Conservation (phyloP, 73 alveolate genomes). For the Stentor coeruleus region DNA sequence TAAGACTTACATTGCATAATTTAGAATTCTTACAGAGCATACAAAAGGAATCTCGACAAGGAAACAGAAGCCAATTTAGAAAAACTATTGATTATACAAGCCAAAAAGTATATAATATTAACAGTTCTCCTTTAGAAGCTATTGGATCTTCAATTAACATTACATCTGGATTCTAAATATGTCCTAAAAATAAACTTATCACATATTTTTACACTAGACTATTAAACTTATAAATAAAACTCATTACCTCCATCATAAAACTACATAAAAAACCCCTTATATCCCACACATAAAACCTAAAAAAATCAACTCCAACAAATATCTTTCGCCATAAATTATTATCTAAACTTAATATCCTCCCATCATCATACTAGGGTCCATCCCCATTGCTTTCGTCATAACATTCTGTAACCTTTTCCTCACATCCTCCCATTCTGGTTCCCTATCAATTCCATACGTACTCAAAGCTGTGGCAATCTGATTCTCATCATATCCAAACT, state of each 20-base stretch:
- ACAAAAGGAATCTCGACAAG: not conserved
- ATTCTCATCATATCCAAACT: conserved; percentile 9
- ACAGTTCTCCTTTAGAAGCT: not conserved
- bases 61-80: not conserved
- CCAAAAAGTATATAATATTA: not conserved
- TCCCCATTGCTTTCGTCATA: conserved; percentile 2
- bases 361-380: conserved; percentile 11
- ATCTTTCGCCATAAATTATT: too few relatives aligned
- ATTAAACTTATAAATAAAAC: too few relatives aligned
- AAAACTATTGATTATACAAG: not conserved
- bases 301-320: too few relatives aligned
- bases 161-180: not conserved
- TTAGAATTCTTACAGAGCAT: not conserved
- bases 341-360: too few relatives aligned
- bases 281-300: too few relatives aligned
- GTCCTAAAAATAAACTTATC: too few relatives aligned
- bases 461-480: not conserved
- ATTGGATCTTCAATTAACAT: not conserved
- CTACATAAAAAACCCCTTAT: too few relatives aligned
- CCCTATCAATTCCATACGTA: conserved; percentile 23
- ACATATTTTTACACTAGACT: too few relatives aligned
- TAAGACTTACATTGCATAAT: not conserved
- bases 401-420: not conserved
- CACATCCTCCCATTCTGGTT: conserved; percentile 25
- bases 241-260: too few relatives aligned